Conservation (phyloP, 345 rosid genomes). For the Linum trigynum region DNA sequence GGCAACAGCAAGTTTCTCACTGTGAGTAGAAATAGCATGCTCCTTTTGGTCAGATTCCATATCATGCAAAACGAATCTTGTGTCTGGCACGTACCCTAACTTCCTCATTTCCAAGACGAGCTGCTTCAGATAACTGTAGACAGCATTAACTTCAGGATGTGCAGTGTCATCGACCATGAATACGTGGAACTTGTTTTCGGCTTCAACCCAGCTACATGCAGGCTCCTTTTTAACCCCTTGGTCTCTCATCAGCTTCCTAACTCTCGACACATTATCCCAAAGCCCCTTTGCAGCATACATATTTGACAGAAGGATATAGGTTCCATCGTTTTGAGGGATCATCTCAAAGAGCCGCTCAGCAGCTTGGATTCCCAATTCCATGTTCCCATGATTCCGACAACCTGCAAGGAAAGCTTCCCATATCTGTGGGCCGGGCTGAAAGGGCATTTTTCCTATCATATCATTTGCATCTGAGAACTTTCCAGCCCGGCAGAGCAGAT, state of each 20-base stretch:
- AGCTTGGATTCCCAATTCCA: neutral
- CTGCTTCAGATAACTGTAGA: neutral
- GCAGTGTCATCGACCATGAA: neutral
- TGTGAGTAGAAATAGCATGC: neutral
- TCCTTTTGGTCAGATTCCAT: constrained; percentile 1
- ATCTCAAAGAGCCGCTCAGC: neutral
- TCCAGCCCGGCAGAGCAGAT: neutral
- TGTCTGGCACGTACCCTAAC: neutral
- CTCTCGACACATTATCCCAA: neutral
- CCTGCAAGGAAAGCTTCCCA: constrained; percentile 5
- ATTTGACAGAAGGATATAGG: neutral
- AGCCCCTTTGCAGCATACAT: neutral
- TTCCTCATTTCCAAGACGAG: constrained; percentile 1
- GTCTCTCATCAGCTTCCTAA: neutral
- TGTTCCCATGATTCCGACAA: constrained; percentile 1
- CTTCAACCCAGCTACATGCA: constrained; percentile 2
- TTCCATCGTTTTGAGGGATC: constrained; percentile 1
- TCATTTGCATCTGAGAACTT: neutral
- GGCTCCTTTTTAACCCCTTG: constrained; percentile 4
- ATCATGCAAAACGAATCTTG: neutral
- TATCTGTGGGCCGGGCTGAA: neutral
- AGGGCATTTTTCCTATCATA: neutral
- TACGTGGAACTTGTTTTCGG: constrained; percentile 1
- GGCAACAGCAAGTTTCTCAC: neutral
- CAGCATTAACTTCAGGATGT: constrained; percentile 1